These are phyloP conservation scores for Cercospora canescens DNA, from an alignment of 2,329 filamentous ascomycete genomes.

Conservation along the genomic window DNA sequence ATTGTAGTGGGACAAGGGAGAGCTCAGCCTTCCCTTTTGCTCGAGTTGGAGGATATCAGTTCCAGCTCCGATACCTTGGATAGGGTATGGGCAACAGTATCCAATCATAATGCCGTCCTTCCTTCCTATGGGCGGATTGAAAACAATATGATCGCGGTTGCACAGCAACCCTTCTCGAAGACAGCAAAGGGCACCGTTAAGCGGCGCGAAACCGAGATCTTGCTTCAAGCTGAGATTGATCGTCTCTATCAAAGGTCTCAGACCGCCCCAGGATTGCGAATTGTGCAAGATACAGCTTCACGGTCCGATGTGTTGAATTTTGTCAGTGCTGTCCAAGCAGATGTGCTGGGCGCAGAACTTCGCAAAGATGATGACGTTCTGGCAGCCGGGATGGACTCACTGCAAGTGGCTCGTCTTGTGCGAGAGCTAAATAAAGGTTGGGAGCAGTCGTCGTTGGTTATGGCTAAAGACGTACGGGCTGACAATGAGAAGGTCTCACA, in stretches of 20 bases:
- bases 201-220: not conserved
- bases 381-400: slow-evolving; percentile 14
- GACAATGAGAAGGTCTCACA: not conserved
- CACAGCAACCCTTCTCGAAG: not conserved
- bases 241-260: not conserved
- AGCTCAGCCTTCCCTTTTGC: not conserved
- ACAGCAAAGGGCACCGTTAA: slow-evolving; percentile 1
- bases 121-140: not conserved
- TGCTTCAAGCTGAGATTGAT: not conserved
- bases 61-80: not conserved
- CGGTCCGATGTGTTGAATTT: not conserved
- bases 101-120: not conserved
- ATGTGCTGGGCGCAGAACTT: not conserved
- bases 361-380: slow-evolving; percentile 15
- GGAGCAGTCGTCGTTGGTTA: not conserved
- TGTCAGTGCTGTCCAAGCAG: not conserved
- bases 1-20: slow-evolving; percentile 9
- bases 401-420: slow-evolving; percentile 42
- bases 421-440: slow-evolving; percentile 4
- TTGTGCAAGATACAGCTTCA: not conserved
- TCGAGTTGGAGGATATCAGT: not conserved
- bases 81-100: not conserved
- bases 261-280: not conserved
- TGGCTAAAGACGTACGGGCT: not conserved
- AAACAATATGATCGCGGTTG: not conserved